These are phyloP conservation scores for Aphanomyces invadans DNA, from an alignment of 352 stramenopile species.

Conservation along the genomic window DNA sequence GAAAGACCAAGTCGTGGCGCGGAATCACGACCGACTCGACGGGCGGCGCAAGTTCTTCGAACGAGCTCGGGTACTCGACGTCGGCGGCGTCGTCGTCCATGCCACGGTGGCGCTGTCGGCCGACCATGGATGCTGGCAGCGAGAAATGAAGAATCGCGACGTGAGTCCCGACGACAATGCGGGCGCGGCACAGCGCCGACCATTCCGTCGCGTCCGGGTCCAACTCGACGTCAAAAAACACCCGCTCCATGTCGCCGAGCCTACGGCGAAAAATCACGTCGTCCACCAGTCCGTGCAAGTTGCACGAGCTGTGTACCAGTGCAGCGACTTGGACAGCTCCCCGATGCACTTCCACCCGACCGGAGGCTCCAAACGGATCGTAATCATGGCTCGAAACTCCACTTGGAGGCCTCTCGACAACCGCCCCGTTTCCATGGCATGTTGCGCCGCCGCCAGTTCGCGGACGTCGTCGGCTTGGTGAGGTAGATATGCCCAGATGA, in stretches of 20 bases:
- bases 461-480: conserved; percentile 58
- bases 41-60: conserved; percentile 49
- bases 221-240: conserved; percentile 44
- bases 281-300: too few species aligned
- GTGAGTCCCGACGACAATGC: conserved; percentile 50
- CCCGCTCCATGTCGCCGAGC: conserved; percentile 35
- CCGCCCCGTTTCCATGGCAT: neutral
- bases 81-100: neutral
- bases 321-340: conserved; percentile 56
- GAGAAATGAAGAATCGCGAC: conserved; percentile 58
- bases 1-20: conserved; percentile 36
- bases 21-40: conserved; percentile 64
- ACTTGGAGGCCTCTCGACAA: conserved; percentile 22
- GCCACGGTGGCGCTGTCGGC: too few species aligned
- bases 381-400: conserved; percentile 48
- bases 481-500: conserved; percentile 62
- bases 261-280: neutral
- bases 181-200: conserved; percentile 45
- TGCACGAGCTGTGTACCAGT: conserved; percentile 31
- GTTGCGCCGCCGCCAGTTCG: conserved; percentile 39
- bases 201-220: conserved; percentile 13
- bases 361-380: conserved; percentile 43
- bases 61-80: neutral
- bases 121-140: conserved; percentile 23
- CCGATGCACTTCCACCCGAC: conserved; percentile 34